A percentile compares a stretch with the other conserved stretches of the same genome.
These are phyloP conservation scores for Candida bentonensis DNA, from an alignment of 805 yeast genomes.

Conservation along the genomic window DNA sequence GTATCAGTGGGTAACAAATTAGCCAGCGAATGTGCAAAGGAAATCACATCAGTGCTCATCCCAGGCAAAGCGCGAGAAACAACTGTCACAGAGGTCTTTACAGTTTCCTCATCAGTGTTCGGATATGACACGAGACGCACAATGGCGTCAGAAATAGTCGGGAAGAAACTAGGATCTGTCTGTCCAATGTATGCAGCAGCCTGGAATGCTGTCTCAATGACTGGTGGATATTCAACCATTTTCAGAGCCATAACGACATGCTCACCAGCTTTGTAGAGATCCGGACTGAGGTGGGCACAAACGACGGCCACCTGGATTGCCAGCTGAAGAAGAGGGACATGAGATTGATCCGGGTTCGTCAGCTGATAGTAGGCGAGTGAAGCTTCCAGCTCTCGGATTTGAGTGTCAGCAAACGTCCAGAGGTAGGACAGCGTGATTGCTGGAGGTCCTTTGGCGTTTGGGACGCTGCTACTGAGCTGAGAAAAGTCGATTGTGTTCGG, in stretches of 20 bases:
- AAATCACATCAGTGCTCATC: slow-evolving; percentile 7
- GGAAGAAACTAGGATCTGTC: not conserved
- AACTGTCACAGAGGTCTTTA: not conserved
- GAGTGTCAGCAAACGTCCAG: not conserved
- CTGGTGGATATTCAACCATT: not conserved
- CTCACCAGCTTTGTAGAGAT: not conserved
- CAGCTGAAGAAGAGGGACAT: not conserved
- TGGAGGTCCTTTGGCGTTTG: not conserved
- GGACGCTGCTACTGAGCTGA: not conserved
- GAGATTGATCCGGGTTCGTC: not conserved
- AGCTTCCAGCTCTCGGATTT: not conserved
- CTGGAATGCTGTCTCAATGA: not conserved
- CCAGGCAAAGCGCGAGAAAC: slow-evolving; percentile 9
- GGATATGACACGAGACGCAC: not conserved
- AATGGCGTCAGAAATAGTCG: not conserved
- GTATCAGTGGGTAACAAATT: not conserved
- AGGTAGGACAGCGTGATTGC: not conserved
- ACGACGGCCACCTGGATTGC: not conserved
- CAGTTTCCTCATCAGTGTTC: not conserved
- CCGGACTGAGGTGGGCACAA: not conserved
- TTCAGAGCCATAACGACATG: not conserved
- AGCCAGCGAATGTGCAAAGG: slow-evolving; percentile 7
- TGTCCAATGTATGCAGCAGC: not conserved
- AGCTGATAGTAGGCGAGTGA: not conserved
- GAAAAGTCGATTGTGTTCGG: not conserved